Evolutionary conservation across 352 stramenopile genomes (phyloP).

Genomic region (Peronospora belbahrii): DNA sequence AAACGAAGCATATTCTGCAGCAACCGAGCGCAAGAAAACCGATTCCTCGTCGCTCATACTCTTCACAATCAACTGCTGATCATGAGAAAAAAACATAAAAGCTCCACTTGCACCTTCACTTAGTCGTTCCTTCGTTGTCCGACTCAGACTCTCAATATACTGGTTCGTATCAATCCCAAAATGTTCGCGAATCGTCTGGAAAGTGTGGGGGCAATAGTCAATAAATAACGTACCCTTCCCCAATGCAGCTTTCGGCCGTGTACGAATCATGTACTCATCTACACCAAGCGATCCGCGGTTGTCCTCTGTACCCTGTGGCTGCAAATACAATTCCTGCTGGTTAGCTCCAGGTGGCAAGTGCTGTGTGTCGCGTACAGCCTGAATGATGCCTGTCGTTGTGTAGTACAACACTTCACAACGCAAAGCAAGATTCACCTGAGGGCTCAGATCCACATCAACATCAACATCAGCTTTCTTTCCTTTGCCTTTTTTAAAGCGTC

Average conservation of each 20-base stretch:
- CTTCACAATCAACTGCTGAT: constrained; percentile 85
- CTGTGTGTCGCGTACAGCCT: constrained; percentile 69
- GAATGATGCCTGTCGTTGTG: constrained; percentile 83
- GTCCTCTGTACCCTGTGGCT: constrained; percentile 69
- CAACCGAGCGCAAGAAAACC: constrained; percentile 72
- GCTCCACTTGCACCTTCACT: constrained; percentile 82
- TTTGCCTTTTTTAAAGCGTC: constrained; percentile 33
- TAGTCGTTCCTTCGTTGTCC: constrained; percentile 79
- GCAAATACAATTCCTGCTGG: constrained; percentile 72
- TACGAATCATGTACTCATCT: constrained; percentile 84
- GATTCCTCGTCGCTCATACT: constrained; percentile 87
- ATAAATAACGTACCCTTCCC: constrained; percentile 82
- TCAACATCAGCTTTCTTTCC: constrained; percentile 63
- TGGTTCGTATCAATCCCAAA: constrained; percentile 77
- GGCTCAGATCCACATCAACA: constrained; percentile 79
- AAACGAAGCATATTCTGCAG: constrained; percentile 72
- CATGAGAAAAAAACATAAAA: constrained; percentile 88
- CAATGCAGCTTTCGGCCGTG: constrained; percentile 55
- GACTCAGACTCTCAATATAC: constrained; percentile 78
- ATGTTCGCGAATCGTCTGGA: constrained; percentile 80
- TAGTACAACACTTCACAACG: constrained; percentile 85
- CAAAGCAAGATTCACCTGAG: constrained; percentile 79
- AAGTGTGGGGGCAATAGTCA: constrained; percentile 80
- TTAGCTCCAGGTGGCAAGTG: constrained; percentile 55
- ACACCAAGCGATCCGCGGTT: constrained; percentile 67